Evolutionary conservation across 306 rosid species (phyloP).

Genomic region (Acmispon strigosus): DNA sequence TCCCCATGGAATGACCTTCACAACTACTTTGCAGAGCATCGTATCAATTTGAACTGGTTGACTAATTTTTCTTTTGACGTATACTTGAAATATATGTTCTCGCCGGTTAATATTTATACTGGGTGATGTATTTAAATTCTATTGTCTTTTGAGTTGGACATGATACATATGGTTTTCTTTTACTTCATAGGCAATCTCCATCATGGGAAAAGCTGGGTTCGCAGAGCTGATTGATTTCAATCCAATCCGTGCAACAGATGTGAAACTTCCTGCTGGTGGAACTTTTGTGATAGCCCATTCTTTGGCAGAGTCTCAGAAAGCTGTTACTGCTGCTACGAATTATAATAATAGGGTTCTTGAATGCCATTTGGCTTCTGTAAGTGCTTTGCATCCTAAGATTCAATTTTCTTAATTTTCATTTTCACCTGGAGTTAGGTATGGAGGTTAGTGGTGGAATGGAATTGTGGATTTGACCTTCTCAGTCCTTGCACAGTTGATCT

Average conservation of each 20-base stretch:
- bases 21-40: not conserved
- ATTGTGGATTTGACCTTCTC: no score
- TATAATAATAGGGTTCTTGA: slow-evolving; percentile 76
- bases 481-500: no score
- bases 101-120: not conserved
- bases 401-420: not conserved
- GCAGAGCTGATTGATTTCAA: slow-evolving; percentile 81
- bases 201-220: slow-evolving; percentile 71
- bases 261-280: slow-evolving; percentile 72
- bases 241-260: slow-evolving; percentile 75
- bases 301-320: slow-evolving; percentile 72
- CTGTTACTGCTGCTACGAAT: slow-evolving; percentile 76
- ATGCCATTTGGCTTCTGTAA: slow-evolving; percentile 67
- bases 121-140: not conserved
- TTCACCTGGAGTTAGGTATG: no score
- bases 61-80: not conserved
- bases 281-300: slow-evolving; percentile 66
- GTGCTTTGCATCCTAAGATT: not conserved
- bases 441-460: no score
- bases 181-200: slow-evolving; percentile 58
- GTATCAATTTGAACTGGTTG: not conserved
- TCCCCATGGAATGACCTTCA: not conserved
- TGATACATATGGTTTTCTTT: not conserved
- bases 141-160: not conserved
- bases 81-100: not conserved